A percentile compares a stretch with the other conserved stretches of the same genome.
Conservation (phyloP, 257 asterid species). For the Capsicum rhomboideum region DNA sequence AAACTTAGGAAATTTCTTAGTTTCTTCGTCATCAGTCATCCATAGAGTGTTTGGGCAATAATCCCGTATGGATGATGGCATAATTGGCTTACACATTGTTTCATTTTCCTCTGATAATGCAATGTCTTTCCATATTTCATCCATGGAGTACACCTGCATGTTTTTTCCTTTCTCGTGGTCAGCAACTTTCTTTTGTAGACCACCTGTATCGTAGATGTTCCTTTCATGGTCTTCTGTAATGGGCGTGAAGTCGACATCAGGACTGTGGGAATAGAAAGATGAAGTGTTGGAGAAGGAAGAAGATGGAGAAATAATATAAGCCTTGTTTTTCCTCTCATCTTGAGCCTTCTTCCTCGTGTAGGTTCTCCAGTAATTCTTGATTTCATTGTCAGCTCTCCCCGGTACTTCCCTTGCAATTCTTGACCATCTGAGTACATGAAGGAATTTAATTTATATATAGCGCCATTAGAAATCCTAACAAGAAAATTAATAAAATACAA, state of each 20-base stretch:
- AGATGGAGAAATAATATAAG: background rate
- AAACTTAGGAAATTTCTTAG: background rate
- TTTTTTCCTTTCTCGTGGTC: constrained; percentile 19
- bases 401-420: constrained; percentile 75
- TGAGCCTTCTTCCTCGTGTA: constrained; percentile 78
- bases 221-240: constrained; percentile 15
- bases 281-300: constrained; percentile 40
- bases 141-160: constrained; percentile 25
- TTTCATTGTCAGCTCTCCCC: constrained; percentile 90
- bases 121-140: constrained; percentile 26
- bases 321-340: constrained; percentile 27
- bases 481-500: background rate
- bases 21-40: constrained; percentile 12
- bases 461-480: background rate
- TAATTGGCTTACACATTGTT: constrained; percentile 11
- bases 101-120: constrained; percentile 35
- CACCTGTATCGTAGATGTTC: constrained; percentile 60
- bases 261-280: constrained; percentile 20
- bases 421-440: constrained; percentile 58
- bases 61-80: constrained; percentile 59
- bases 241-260: constrained; percentile 13
- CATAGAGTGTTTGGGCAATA: constrained; percentile 37
- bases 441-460: background rate
- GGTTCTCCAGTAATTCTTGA: constrained; percentile 92
- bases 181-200: constrained; percentile 10